Evolutionary conservation across 2,329 filamentous ascomycete genomes (phyloP).

Genomic region (Aspergillus sp.): DNA sequence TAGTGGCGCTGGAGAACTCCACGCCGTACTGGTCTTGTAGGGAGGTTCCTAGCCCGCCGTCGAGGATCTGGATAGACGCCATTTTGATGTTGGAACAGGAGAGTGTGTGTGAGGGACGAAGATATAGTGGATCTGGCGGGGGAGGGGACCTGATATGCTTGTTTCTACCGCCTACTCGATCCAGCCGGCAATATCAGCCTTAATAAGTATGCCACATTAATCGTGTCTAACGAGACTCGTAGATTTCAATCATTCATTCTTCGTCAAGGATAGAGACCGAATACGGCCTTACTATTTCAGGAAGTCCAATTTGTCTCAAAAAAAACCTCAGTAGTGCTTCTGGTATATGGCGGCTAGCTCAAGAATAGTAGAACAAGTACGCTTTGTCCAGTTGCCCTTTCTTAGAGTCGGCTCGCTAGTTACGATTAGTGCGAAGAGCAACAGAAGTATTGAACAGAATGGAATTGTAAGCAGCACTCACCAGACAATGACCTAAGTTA

Average conservation of each 20-base stretch:
- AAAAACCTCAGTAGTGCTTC: not conserved
- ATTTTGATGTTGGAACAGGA: not conserved
- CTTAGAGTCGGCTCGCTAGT: not conserved
- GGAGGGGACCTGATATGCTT: no score
- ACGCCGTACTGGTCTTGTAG: slow-evolving; percentile 57
- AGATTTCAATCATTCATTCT: not conserved
- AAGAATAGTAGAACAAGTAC: not conserved
- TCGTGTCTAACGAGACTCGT: not conserved
- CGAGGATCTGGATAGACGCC: slow-evolving; percentile 49
- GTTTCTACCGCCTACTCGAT: no score
- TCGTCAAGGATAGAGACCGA: not conserved
- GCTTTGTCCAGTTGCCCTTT: not conserved
- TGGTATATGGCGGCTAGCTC: not conserved
- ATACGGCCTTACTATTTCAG: no score
- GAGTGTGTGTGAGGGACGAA: not conserved
- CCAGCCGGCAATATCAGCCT: no score
- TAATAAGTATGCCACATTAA: no score
- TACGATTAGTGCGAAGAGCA: not conserved
- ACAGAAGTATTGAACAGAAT: not conserved
- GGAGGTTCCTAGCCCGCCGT: slow-evolving; percentile 66
- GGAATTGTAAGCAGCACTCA: not conserved
- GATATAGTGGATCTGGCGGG: no score
- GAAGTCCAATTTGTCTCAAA: not conserved
- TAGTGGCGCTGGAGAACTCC: slow-evolving; percentile 49
- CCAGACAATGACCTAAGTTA: not conserved